Evolutionary conservation across 805 yeast species (phyloP).

Genomic region (Candida khao-thaluensis): DNA sequence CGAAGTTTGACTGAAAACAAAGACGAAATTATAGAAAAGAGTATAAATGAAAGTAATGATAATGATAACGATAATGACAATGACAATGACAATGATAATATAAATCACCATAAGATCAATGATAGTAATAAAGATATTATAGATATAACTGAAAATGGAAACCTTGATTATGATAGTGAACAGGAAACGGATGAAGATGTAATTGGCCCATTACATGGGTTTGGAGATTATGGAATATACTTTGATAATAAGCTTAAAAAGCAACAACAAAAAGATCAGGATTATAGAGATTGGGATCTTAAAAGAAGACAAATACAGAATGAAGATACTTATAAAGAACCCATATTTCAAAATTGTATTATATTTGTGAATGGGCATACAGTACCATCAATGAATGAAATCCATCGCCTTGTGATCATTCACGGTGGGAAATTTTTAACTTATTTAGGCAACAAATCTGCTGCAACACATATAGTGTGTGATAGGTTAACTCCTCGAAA

Average conservation of each 20-base stretch:
- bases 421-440: constrained; percentile 81
- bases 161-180: not conserved
- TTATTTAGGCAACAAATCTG: constrained; percentile 65
- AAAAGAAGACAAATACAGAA: constrained; percentile 30
- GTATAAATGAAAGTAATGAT: not conserved
- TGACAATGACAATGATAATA: not conserved
- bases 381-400: constrained; percentile 67
- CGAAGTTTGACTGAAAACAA: not conserved
- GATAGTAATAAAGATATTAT: not conserved
- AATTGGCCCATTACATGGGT: constrained; percentile 32
- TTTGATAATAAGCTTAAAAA: constrained; percentile 58
- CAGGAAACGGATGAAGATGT: constrained; percentile 6
- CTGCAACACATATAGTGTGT: constrained; percentile 84
- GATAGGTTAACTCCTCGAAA: constrained; percentile 77
- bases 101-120: not conserved
- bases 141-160: not conserved
- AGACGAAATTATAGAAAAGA: not conserved
- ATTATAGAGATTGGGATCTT: constrained; percentile 49
- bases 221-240: constrained; percentile 69
- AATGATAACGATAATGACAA: not conserved
- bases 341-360: constrained; percentile 59
- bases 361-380: constrained; percentile 91
- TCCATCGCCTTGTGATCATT: constrained; percentile 67
- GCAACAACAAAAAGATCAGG: constrained; percentile 59
- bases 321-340: constrained; percentile 18